These are phyloP conservation scores for Rugonectria rugulosa DNA, from an alignment of 2,329 filamentous ascomycete species.

Conservation along the genomic window DNA sequence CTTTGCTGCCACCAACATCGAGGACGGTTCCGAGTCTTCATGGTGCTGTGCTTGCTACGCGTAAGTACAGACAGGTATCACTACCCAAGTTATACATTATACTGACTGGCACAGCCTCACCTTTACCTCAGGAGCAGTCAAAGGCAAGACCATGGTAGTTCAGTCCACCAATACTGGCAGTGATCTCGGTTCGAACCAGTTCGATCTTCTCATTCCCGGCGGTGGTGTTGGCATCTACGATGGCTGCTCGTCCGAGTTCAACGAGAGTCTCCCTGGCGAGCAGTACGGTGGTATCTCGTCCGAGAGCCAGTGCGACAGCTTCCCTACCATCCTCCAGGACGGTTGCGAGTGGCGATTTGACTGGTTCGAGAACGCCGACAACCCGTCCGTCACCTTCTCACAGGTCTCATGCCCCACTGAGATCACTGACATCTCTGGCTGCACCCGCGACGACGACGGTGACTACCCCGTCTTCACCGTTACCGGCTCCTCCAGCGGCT, in stretches of 20 bases:
- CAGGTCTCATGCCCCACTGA: slow-evolving; percentile 63
- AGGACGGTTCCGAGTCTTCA: slow-evolving; percentile 61
- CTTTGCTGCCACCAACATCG: slow-evolving; percentile 67
- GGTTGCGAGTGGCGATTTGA: slow-evolving; percentile 71
- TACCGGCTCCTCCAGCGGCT: slow-evolving; percentile 20
- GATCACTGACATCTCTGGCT: slow-evolving; percentile 52
- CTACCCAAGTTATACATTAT: neutral
- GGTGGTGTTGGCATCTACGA: slow-evolving; percentile 64
- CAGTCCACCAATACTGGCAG: slow-evolving; percentile 70
- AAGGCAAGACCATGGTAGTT: slow-evolving; percentile 69
- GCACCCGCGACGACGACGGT: slow-evolving; percentile 42
- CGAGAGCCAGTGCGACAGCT: slow-evolving; percentile 58
- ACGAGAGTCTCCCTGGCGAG: slow-evolving; percentile 55
- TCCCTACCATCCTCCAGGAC: slow-evolving; percentile 61
- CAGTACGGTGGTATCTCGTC: slow-evolving; percentile 65
- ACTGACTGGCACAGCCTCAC: slow-evolving; percentile 48
- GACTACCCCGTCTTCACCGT: slow-evolving; percentile 37
- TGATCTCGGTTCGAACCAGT: slow-evolving; percentile 64
- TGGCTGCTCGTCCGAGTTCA: slow-evolving; percentile 58
- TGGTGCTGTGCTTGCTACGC: slow-evolving; percentile 74
- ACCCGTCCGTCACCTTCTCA: slow-evolving; percentile 62
- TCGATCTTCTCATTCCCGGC: slow-evolving; percentile 64
- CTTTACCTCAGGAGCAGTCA: slow-evolving; percentile 57
- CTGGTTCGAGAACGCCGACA: slow-evolving; percentile 68
- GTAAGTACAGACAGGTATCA: slow-evolving; percentile 33